Conservation (phyloP, 1,139 yeast species). For the Saccharomyces hybrid region DNA sequence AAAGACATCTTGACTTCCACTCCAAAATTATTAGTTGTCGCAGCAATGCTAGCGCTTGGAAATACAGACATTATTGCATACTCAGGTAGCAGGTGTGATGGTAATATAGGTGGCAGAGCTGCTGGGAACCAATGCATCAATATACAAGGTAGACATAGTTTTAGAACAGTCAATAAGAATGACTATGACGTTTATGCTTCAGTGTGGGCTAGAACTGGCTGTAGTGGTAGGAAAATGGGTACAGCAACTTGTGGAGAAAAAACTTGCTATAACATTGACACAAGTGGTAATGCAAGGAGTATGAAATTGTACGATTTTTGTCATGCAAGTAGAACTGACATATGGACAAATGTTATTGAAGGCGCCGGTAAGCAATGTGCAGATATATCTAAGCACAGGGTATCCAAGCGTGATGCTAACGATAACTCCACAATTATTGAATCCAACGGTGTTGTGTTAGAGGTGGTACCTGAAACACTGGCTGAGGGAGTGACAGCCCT, state of each 20-base stretch:
- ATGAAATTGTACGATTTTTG: not conserved
- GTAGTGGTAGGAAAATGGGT: not conserved
- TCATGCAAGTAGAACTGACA: not conserved
- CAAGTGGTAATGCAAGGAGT: not conserved
- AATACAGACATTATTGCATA: not conserved
- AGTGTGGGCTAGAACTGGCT: not conserved
- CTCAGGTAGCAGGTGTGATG: not conserved
- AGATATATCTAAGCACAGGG: not conserved
- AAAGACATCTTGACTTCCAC: not conserved
- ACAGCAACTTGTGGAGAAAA: not conserved
- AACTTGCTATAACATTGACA: not conserved
- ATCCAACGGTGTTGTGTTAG: not conserved
- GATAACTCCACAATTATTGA: not conserved
- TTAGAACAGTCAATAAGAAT: not conserved
- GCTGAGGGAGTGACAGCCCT: not conserved
- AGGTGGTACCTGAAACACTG: not conserved
- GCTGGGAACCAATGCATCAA: not conserved
- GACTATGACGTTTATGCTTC: not conserved
- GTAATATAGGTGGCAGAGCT: not conserved
- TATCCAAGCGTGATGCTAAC: not conserved
- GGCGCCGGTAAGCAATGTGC: not conserved
- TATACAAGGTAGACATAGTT: not conserved
- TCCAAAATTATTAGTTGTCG: not conserved
- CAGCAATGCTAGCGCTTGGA: not conserved
- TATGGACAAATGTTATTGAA: not conserved